Evolutionary conservation across 257 asterid species (phyloP), one percentile per base, ranked within the genome.

Genomic region (Gardenia jasminoides): DNA sequence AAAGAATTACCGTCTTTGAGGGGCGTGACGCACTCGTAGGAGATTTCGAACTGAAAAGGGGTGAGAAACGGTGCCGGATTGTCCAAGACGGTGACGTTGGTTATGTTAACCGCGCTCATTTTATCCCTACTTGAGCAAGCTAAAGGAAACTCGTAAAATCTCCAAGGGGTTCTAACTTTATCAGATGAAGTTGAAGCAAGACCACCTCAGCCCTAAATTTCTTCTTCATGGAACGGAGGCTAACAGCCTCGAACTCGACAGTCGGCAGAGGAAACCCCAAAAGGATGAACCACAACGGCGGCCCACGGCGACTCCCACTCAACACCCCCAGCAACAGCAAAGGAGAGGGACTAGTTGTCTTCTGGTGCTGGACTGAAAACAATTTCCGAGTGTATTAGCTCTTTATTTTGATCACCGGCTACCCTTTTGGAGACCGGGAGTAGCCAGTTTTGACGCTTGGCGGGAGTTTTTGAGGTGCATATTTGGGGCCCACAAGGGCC

Each of bases 1-100:
- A 31, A 68, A 44, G n/a, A 62, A 65, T 81, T 89, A 58, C 98
- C 99, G 79, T 95, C 99, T 72, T 87, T 84, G 81, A 95, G 97
- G 85, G 98, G 69, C 69, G 92, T 62, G 39, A 95, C 97, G 76
- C 98, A 95, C 81, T 95, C 99, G 82, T 95, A 95, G 24, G 99
- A 95, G 86, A 95, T 92, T 81, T 95, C 99, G 82, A 95, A 95
- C 96, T 91, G 98, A 84, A 95, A 92, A 11, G 98, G 96, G 56
- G 94, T 50, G 30, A 84, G 74, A 87, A 95, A 95, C 83, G 96
- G 87, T 80, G 98, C 92, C 78, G 99, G 99, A 86, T 95, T 93
- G 85, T 93, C 98, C 82, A 93, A 89, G 84, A 95, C 99, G 12
- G 97, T 79, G 12, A 95, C 98, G 88, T 93, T 92, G 61, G 97